Conservation (phyloP, 2,329 filamentous ascomycete species). For the Colletotrichum noveboracense region DNA sequence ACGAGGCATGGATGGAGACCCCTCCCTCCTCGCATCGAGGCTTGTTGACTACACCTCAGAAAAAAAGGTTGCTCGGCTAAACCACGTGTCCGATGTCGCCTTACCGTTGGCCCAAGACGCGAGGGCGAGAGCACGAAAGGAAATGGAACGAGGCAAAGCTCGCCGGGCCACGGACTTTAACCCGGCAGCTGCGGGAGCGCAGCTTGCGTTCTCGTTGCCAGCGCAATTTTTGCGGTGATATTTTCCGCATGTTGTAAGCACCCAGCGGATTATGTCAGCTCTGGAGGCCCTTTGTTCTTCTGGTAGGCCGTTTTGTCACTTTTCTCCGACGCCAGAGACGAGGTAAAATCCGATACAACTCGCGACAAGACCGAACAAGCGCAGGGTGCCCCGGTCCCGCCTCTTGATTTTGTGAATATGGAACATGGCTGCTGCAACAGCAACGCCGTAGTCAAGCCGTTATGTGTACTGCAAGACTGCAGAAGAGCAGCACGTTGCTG, state of each 20-base stretch:
- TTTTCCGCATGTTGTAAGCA: neutral
- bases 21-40: neutral
- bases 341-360: neutral
- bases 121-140: neutral
- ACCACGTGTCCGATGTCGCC: conserved; percentile 9
- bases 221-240: neutral
- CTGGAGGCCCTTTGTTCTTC: no score
- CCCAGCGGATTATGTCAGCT: neutral
- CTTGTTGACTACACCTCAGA: neutral
- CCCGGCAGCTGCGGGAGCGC: neutral
- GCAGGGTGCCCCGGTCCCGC: neutral
- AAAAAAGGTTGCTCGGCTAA: neutral
- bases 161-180: neutral
- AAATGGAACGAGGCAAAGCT: neutral
- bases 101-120: neutral
- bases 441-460: neutral
- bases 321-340: neutral
- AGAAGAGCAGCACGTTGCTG: neutral
- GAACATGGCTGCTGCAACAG: neutral
- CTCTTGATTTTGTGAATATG: neutral
- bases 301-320: neutral
- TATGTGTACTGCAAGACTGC: neutral
- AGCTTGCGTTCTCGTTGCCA: neutral
- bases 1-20: neutral
- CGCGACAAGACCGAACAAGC: neutral